A percentile compares a stretch with the other conserved stretches of the same genome.
Evolutionary conservation across 257 asterid species (phyloP).

Genomic region (Phtheirospermum japonicum): DNA sequence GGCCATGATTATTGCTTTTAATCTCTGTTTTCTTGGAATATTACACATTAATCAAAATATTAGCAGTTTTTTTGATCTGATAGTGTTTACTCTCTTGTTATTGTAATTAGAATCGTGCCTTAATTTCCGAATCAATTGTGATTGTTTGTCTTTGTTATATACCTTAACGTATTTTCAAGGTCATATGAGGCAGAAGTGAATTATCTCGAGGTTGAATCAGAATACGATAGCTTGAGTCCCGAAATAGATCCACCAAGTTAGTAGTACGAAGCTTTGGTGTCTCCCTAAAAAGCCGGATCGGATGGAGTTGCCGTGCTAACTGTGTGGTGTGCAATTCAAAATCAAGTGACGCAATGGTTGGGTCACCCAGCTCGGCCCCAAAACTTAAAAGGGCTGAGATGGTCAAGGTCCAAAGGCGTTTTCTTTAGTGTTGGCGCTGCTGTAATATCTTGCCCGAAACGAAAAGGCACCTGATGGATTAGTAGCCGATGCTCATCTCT

Average conservation of each 20-base stretch:
- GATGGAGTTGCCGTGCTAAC: conserved; percentile 61
- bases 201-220: conserved; percentile 68
- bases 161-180: conserved; percentile 34
- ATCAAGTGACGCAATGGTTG: conserved; percentile 30
- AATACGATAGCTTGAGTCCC: conserved; percentile 34
- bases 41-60: conserved; percentile 1
- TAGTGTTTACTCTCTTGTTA: conserved; percentile 12
- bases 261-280: conserved; percentile 39
- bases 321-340: conserved; percentile 65
- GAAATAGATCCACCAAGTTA: conserved; percentile 39
- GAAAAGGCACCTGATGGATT: conserved; percentile 95
- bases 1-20: background rate
- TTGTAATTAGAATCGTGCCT: conserved; percentile 13
- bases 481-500: conserved; percentile 96
- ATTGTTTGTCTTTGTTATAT: background rate
- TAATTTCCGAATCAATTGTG: background rate
- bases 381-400: conserved; percentile 46
- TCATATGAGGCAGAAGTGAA: conserved; percentile 91
- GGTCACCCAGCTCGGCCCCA: conserved; percentile 32
- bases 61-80: background rate
- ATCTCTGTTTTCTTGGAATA: background rate
- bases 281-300: conserved; percentile 43
- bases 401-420: conserved; percentile 73
- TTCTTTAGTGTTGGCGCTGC: conserved; percentile 92
- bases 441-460: conserved; percentile 89